Evolutionary conservation across 2,329 filamentous ascomycete species (phyloP), one percentile per base, ranked within the genome.

Genomic region (Phaeosphaeriaceae sp.): DNA sequence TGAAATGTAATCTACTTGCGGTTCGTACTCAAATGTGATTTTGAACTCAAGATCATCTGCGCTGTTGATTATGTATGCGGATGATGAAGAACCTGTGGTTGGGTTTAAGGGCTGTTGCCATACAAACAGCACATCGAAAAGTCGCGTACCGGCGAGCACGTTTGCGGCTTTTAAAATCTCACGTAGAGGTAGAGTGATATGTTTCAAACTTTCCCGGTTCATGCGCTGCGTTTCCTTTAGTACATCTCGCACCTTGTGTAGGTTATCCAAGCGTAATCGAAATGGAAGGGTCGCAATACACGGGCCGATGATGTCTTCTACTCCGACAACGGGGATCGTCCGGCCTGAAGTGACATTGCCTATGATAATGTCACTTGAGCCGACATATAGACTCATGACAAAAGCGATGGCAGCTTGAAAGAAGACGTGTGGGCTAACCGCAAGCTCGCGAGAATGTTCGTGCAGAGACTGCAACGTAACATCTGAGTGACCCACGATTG

Each of bases 271-370:
- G 50, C 89, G 78, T 3, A 87, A 72, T n/a, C 90, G 81, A 1
- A 91, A 76, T 1, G 92, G 92, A 6, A 94, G 73, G 0, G 89
- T 88, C 1, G 86, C 79, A 42, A 97, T 85, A 61, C 89, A 94
- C 8, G 92, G 92, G 0, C 92, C 92, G 47, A 93, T 77, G 3
- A 92, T 82, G 1, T 82, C 77, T 54, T 96, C 90, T 28, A 96
- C 84, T 0, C 81, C 83, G 3, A 79, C 67, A 2, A 96, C 68
- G 0, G 89, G 83, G n/a, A 92, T 71, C 1, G 88, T 90, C 46
- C 92, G 82, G 1, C 92, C 92, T 8, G 92, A 96, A 11, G 89
- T 88, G 3, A 96, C 89, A 1, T 85, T 87, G 0, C 92, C 92
- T 32, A 96, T 82, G 0, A 86, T 77, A 1, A 92, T 76, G 66